phyloP scores from a whole-genome alignment of 2,329 filamentous ascomycete genomes.

The Aspergillus versicolor region DNA sequence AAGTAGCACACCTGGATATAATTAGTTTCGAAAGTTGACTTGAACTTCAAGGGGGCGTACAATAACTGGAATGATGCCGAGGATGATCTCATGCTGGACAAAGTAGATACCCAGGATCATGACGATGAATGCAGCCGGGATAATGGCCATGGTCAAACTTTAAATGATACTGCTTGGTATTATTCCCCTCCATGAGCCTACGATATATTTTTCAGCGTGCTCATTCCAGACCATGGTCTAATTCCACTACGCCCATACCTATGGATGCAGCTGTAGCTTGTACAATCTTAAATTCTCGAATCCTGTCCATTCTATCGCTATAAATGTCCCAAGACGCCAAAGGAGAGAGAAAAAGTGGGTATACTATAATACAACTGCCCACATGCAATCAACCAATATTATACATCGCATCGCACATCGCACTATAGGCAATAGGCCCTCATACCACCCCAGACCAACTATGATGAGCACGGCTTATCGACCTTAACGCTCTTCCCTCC shows the following conservation, averaged over 20 bases:
- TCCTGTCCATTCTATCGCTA: conserved; percentile 2
- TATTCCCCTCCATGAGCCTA: too few relatives aligned
- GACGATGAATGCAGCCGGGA: too few relatives aligned
- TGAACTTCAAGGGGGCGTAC: too few relatives aligned
- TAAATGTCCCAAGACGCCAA: conserved; percentile 31
- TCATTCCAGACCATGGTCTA: not conserved
- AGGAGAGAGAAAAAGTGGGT: conserved; percentile 33
- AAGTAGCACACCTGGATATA: too few relatives aligned
- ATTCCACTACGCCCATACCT: not conserved
- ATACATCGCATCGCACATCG: not conserved
- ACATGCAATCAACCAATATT: conserved; percentile 3
- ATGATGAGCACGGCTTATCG: conserved; percentile 43
- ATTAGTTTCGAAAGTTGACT: too few relatives aligned
- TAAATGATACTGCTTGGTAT: too few relatives aligned
- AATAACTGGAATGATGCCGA: too few relatives aligned
- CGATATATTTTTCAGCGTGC: too few relatives aligned
- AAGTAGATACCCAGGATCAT: too few relatives aligned
- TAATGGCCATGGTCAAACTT: too few relatives aligned
- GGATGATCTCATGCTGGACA: too few relatives aligned
- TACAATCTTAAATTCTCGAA: not conserved
- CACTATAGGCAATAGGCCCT: not conserved
- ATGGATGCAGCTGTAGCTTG: not conserved
- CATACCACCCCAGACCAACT: not conserved
- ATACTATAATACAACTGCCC: conserved; percentile 38
- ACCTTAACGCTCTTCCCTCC: conserved; percentile 42